Evolutionary conservation across 768 basidiomycete genomes (phyloP).

Genomic region (Xerocomellus chrysenteron): DNA sequence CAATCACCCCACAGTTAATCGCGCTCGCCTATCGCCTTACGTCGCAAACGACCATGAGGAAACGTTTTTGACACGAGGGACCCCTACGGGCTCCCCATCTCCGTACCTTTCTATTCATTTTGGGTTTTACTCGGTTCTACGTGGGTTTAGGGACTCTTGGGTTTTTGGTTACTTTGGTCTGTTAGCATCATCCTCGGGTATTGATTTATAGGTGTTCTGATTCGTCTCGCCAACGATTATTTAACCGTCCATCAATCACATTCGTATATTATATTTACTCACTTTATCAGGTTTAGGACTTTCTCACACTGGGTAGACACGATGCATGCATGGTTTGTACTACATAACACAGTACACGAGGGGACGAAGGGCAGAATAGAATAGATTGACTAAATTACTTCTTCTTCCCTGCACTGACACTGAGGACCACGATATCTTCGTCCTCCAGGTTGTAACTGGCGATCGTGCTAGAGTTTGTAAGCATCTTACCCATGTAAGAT

Average conservation of each 20-base stretch:
- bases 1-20: slow-evolving; percentile 15
- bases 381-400: slow-evolving; percentile 39
- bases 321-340: slow-evolving; percentile 13
- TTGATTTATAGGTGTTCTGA: slow-evolving; percentile 4
- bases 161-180: slow-evolving; percentile 1
- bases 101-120: slow-evolving; percentile 14
- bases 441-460: slow-evolving; percentile 90
- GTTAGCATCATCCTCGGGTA: slow-evolving; percentile 4
- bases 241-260: slow-evolving; percentile 16
- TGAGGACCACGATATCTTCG: slow-evolving; percentile 79
- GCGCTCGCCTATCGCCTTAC: slow-evolving; percentile 22
- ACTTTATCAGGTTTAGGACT: slow-evolving; percentile 16
- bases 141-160: slow-evolving; percentile 9
- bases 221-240: slow-evolving; percentile 2
- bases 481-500: slow-evolving; percentile 78
- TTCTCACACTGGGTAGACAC: slow-evolving; percentile 7
- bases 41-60: slow-evolving; percentile 13
- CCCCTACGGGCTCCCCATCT: slow-evolving; percentile 1
- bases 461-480: slow-evolving; percentile 83
- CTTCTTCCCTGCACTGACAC: slow-evolving; percentile 74
- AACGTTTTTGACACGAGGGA: slow-evolving; percentile 29
- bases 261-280: slow-evolving; percentile 17
- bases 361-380: background rate
- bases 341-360: slow-evolving; percentile 12
- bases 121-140: slow-evolving; percentile 14